phyloP scores from a whole-genome alignment of 106 monocot species.

The Xerophyta viscosa region DNA sequence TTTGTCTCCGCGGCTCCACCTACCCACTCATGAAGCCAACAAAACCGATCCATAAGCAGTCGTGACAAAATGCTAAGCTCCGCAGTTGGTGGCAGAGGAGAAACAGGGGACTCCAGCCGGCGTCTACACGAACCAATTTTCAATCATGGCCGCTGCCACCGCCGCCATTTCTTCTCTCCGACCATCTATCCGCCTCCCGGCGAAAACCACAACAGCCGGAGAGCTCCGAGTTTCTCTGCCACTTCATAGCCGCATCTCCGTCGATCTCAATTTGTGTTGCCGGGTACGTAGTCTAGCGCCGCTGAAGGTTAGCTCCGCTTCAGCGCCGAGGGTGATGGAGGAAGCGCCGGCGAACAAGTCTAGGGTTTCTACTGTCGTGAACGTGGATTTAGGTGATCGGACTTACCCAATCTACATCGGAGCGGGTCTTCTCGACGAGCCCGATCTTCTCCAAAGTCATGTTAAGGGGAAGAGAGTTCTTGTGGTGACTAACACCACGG shows the following conservation, averaged over 20 bases:
- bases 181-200: background rate
- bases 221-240: too few species aligned
- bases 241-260: too few species aligned
- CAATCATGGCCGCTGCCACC: conserved; percentile 39
- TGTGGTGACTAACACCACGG: conserved; percentile 90
- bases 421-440: conserved; percentile 64
- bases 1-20: too few species aligned
- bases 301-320: conserved; percentile 25
- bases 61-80: too few species aligned
- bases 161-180: conserved; percentile 5
- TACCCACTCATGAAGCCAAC: too few species aligned
- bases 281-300: background rate
- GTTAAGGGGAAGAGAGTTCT: conserved; percentile 83
- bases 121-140: too few species aligned
- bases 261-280: background rate
- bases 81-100: too few species aligned
- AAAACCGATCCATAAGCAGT: too few species aligned
- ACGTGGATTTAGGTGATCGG: conserved; percentile 83
- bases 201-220: too few species aligned
- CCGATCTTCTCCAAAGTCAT: conserved; percentile 94
- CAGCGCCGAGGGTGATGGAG: conserved; percentile 49
- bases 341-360: conserved; percentile 17
- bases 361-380: conserved; percentile 58
- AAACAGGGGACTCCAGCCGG: too few species aligned
- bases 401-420: conserved; percentile 98